phyloP scores from a whole-genome alignment of 176 grass and related monocot species.

The Oryza officinalis region DNA sequence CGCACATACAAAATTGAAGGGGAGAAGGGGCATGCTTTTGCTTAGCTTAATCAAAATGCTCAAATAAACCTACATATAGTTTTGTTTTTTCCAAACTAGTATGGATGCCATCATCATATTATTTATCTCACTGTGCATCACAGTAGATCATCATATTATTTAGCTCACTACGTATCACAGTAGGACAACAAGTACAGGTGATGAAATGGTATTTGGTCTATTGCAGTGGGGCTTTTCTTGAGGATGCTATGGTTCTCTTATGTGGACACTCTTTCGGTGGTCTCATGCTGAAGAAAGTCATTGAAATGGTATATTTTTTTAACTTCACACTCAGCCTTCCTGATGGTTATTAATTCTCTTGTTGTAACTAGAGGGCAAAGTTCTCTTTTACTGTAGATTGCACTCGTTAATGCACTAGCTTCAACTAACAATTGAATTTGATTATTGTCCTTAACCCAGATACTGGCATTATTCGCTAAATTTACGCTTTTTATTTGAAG shows the following conservation, averaged over 20 bases:
- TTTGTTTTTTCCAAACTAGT: slow-evolving; percentile 7
- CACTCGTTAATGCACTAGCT: background rate
- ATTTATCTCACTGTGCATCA: background rate
- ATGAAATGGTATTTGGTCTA: slow-evolving; percentile 12
- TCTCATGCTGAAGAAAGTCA: slow-evolving; percentile 76
- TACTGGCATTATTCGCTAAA: slow-evolving; percentile 4
- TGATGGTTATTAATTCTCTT: background rate
- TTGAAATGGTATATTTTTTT: slow-evolving; percentile 60
- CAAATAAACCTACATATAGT: background rate
- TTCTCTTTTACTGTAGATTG: background rate
- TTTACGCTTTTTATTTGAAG: background rate
- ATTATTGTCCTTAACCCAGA: background rate
- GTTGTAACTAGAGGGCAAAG: background rate
- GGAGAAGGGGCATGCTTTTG: background rate
- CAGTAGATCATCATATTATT: background rate
- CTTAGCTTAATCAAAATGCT: slow-evolving; percentile 1
- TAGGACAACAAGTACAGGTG: background rate
- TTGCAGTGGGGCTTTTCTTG: slow-evolving; percentile 71
- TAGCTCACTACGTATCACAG: background rate
- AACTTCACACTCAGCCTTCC: background rate
- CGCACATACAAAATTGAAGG: background rate
- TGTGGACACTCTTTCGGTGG: slow-evolving; percentile 87
- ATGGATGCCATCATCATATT: background rate
- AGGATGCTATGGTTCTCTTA: slow-evolving; percentile 82
- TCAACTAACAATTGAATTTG: background rate